Percentiles rank a stretch among this genome's conserved stretches.
Conservation (phyloP, 192 early-diverging fungal species). For the Kappamyces sp. region DNA sequence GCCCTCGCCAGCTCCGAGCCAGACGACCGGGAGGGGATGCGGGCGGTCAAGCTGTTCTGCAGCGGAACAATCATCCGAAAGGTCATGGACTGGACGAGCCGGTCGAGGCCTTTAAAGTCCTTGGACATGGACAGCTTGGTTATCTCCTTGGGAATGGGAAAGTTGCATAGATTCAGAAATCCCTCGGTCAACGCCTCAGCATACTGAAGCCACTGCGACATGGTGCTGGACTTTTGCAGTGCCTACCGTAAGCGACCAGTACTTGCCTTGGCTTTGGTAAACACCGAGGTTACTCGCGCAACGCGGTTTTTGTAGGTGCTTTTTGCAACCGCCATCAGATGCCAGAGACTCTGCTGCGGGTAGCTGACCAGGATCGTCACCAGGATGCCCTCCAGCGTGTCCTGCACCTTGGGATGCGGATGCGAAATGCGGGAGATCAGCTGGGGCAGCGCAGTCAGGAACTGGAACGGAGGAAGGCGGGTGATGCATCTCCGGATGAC, state of each 20-base stretch:
- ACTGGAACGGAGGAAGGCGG: constrained; percentile 58
- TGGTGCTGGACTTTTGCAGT: not conserved
- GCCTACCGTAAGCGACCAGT: not conserved
- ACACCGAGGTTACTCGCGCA: constrained; percentile 54
- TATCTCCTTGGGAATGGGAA: constrained; percentile 47
- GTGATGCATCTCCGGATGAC: constrained; percentile 21
- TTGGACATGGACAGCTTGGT: constrained; percentile 59
- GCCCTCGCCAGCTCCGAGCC: constrained; percentile 21
- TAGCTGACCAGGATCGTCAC: constrained; percentile 61
- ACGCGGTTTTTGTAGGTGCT: constrained; percentile 60
- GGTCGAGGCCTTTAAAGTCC: constrained; percentile 49
- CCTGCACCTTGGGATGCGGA: constrained; percentile 56
- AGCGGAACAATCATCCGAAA: constrained; percentile 65
- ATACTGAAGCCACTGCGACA: constrained; percentile 32
- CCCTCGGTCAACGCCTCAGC: constrained; percentile 61
- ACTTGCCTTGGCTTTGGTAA: constrained; percentile 58
- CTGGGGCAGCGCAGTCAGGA: constrained; percentile 78
- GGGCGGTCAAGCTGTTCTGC: constrained; percentile 68
- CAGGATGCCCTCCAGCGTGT: constrained; percentile 65
- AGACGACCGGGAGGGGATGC: constrained; percentile 40
- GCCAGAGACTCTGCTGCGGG: constrained; percentile 85
- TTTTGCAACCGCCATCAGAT: constrained; percentile 68
- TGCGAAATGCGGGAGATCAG: constrained; percentile 83
- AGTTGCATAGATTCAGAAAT: constrained; percentile 73
- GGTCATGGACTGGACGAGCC: constrained; percentile 27